Evolutionary conservation across 768 basidiomycete species (phyloP), one percentile per base, ranked within the genome.

Genomic region (Pholiota conissans): DNA sequence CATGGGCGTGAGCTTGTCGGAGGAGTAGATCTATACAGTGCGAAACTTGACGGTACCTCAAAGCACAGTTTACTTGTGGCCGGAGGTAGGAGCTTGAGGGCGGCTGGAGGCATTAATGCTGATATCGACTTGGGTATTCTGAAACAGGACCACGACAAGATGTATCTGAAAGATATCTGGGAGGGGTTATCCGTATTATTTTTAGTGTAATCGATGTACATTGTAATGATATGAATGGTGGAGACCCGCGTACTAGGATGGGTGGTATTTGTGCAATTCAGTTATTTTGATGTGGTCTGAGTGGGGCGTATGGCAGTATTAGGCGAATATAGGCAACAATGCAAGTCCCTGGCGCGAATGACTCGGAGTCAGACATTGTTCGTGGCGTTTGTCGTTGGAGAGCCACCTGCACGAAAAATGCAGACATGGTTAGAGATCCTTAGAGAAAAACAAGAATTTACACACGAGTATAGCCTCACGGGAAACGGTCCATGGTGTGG

Each of bases 1-100:
- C 63, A 73, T 60, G 71, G 69, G 16, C 65, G 72, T 0, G 71
- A 73, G 45, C 49, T 72, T 49, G 56, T 73, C 1, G 70, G 65
- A 52, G 69, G 65, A 8, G 27, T 68, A 5, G 63, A 61, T 10
- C 51, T 69, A 18, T 71, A 68, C 46, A 52, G 56, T 1, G 39
- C 18, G 6, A 65, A 67, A 3, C 52, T 67, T 27, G 62, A 69
- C 30, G 58, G n/a, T n/a, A n/a, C n/a, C n/a, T n/a, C 63, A 16
- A 65, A 60, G 49, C 49, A 18, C 24, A 56, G 52, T 11, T 34
- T 69, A 8, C 13, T 67, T n/a, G 30, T 57, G 14, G 63, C 59
- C 16, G 67, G 70, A 7, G 55, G 63, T 16, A 52, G 57, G 47
- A 67, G 62, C 47, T 49, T 71, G 55, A 55, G 61, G 24, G 65